A percentile compares a stretch with the other conserved stretches of the same genome.
Evolutionary conservation across 73 alveolate species (phyloP).

Genomic region (Symbiodinium natans): DNA sequence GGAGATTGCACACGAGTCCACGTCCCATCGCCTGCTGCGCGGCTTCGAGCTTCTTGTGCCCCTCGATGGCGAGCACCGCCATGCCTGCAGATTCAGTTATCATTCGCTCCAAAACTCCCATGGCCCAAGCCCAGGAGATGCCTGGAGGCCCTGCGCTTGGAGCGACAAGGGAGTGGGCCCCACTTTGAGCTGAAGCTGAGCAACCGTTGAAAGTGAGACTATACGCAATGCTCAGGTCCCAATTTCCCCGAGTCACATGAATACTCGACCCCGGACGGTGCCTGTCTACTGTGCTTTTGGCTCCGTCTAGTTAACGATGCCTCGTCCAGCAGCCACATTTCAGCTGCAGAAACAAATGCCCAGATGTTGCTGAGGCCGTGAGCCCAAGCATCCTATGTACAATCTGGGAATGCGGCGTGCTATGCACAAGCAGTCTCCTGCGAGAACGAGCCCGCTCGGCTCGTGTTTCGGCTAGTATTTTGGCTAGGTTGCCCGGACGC

Average conservation of each 20-base stretch:
- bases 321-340: not conserved
- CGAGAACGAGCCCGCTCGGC: not conserved
- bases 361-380: not conserved
- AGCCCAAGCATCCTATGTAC: not conserved
- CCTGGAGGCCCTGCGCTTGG: not conserved
- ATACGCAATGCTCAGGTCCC: too few relatives aligned
- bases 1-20: not conserved
- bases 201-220: too few relatives aligned
- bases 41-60: constrained; percentile 78
- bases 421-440: not conserved
- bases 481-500: not conserved
- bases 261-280: too few relatives aligned
- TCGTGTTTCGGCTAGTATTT: not conserved
- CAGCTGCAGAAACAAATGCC: not conserved
- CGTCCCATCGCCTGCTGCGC: constrained; percentile 69
- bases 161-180: too few relatives aligned
- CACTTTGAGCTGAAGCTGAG: too few relatives aligned
- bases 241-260: too few relatives aligned
- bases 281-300: too few relatives aligned
- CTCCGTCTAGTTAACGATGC: too few relatives aligned
- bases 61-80: constrained; percentile 92
- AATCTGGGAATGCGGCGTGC: not conserved
- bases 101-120: not conserved
- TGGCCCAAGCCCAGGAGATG: not conserved
- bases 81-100: not conserved